Conservation (phyloP, 441 rosid species). For the Erysimum cheiri region DNA sequence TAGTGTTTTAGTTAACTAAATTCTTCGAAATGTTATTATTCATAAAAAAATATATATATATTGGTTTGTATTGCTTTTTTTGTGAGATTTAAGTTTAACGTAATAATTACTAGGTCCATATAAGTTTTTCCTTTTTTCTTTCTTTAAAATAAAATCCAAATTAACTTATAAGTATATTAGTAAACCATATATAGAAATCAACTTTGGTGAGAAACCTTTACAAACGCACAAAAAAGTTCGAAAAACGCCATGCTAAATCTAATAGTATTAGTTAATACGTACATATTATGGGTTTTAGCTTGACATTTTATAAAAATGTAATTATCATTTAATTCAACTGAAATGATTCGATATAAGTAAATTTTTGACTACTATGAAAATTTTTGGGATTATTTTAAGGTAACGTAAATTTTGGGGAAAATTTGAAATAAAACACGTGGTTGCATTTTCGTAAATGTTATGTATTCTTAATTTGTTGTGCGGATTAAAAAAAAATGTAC, state of each 20-base stretch:
- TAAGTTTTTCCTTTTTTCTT: background rate
- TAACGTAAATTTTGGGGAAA: background rate
- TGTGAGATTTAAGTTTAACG: background rate
- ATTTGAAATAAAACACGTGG: too few species aligned
- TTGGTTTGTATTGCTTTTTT: slow-evolving; percentile 5
- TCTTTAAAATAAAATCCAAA: background rate
- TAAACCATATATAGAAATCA: background rate
- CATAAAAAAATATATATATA: background rate
- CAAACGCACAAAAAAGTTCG: background rate
- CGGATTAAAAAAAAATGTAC: too few species aligned
- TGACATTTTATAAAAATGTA: background rate
- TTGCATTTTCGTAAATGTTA: too few species aligned
- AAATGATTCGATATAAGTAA: background rate
- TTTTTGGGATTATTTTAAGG: background rate
- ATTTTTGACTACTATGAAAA: background rate
- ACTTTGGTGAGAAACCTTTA: background rate
- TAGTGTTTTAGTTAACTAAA: slow-evolving; percentile 19
- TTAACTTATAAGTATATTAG: background rate
- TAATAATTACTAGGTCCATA: slow-evolving; percentile 23
- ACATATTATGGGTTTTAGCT: background rate
- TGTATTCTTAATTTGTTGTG: too few species aligned
- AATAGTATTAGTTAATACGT: background rate
- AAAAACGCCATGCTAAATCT: background rate
- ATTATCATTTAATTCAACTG: background rate
- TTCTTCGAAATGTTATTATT: slow-evolving; percentile 7